Evolutionary conservation across 495 filamentous ascomycete genomes (phyloP).

Genomic region (Penicillium cataractarum): DNA sequence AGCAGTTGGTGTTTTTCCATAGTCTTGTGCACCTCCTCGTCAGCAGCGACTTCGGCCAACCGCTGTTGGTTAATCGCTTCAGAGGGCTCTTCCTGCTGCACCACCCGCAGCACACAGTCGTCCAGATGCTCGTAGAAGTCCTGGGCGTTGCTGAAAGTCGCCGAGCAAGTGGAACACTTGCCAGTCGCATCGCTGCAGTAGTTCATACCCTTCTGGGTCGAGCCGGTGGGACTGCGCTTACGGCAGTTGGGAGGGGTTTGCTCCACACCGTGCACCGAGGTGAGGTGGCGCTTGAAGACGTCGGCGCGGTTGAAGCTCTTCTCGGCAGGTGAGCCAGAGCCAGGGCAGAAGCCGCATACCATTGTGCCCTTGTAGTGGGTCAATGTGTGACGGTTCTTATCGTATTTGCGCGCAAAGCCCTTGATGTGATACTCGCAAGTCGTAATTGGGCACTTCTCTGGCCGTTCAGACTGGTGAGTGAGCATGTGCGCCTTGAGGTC

Average conservation of each 20-base stretch:
- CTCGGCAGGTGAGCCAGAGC: constrained; percentile 86
- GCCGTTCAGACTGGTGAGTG: constrained; percentile 90
- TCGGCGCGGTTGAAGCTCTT: constrained; percentile 99
- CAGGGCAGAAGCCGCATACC: constrained; percentile 98
- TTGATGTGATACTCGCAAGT: constrained; percentile 95
- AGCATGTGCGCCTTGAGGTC: constrained; percentile 95
- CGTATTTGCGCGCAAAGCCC: constrained; percentile 96
- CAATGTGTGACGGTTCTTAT: constrained; percentile 97
- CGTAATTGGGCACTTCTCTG: constrained; percentile 94
- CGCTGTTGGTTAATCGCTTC: constrained; percentile 93
- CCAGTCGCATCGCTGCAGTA: constrained; percentile 79
- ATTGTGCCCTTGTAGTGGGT: constrained; percentile 99
- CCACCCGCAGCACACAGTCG: constrained; percentile 96
- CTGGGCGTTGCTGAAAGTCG: constrained; percentile 90
- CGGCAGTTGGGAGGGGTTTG: constrained; percentile 95
- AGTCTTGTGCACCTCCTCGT: constrained; percentile 80
- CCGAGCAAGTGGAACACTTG: constrained; percentile 94
- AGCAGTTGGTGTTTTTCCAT: constrained; percentile 78
- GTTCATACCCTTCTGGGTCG: constrained; percentile 56
- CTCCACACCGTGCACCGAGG: constrained; percentile 90
- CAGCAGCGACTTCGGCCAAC: constrained; percentile 79
- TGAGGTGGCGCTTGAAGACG: constrained; percentile 97
- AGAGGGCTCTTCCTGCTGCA: constrained; percentile 94
- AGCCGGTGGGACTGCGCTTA: constrained; percentile 68
- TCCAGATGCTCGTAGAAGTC: constrained; percentile 99